phyloP scores from a whole-genome alignment of 306 rosid species.

The Acacia acuminata region DNA sequence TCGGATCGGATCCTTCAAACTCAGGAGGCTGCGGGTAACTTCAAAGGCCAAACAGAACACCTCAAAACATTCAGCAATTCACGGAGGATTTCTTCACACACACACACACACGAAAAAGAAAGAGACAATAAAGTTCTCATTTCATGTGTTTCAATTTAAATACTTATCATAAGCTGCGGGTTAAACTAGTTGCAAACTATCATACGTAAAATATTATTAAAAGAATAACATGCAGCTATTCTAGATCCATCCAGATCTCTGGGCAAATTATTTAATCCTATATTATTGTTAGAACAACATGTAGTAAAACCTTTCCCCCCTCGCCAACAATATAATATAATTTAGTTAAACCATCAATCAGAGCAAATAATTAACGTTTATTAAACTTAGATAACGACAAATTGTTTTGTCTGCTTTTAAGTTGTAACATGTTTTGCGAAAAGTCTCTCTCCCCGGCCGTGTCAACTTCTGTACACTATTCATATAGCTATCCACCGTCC shows the following conservation, averaged over 20 bases:
- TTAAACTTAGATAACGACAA: neutral
- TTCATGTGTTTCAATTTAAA: neutral
- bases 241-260: neutral
- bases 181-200: neutral
- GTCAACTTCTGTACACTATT: neutral
- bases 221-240: conserved; percentile 7
- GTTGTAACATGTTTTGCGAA: neutral
- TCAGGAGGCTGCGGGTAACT: neutral
- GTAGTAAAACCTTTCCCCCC: neutral
- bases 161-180: neutral
- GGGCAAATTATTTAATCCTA: neutral
- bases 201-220: neutral
- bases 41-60: neutral
- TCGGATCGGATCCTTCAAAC: neutral
- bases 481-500: neutral
- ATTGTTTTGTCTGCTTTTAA: neutral
- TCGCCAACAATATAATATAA: neutral
- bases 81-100: neutral
- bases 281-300: neutral
- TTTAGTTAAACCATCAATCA: neutral
- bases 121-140: neutral
- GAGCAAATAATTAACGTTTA: neutral
- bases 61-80: neutral
- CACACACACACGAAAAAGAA: neutral
- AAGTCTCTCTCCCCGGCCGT: neutral